Base-by-base conservation (phyloP, 352 stramenopile genomes). In the Pythium coloratum region DNA sequence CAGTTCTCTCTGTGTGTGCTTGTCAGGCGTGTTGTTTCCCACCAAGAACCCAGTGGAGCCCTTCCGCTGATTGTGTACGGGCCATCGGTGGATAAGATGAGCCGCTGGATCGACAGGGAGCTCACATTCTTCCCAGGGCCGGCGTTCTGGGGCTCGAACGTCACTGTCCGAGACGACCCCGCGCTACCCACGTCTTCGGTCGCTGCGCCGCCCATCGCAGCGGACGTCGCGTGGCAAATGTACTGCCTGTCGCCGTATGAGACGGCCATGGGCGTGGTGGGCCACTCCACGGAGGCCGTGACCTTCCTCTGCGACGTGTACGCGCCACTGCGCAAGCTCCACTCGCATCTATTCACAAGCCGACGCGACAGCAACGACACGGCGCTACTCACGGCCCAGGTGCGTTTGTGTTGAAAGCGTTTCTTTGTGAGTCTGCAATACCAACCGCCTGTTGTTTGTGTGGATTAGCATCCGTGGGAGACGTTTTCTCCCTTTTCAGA, bases 181-280 rank as follows among this genome's bases (percentile, higher is more conserved):
- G 18, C 36, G 0, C 30, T 82, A 1, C 70, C 76, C 20, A 86
- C 75, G 5, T 91, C 87, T 1, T 88, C 76, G 6, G 72, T 95
- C 44, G 73, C 88, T 9, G 84, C 86, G 14, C 84, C 88, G 34
- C 88, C 88, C 2, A 80, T 94, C 49, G 86, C 80, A 28, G 83
- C 81, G 6, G 84, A 95, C 51, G 80, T 92, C 9, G 88, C 75
- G n/a, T 91, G 84, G 81, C 80, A 93, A 59, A 90, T 95, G 55
- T 95, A 92, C 64, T 80, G 81, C 7, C 67, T 95, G n/a, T 80
- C 86, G 8, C 88, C 88, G 33, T 89, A 90, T 51, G 88, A 95
- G 50, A 89, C 80, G 0, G 73, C 75, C 34, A 71, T 95, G 50
- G 85, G 83, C 12, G 80, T 84, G 5, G 77, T 84, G 2, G 73